Evolutionary conservation across 2,329 filamentous ascomycete species (phyloP), one percentile per base, ranked within the genome.

Genomic region (Fusarium praegraminearum): DNA sequence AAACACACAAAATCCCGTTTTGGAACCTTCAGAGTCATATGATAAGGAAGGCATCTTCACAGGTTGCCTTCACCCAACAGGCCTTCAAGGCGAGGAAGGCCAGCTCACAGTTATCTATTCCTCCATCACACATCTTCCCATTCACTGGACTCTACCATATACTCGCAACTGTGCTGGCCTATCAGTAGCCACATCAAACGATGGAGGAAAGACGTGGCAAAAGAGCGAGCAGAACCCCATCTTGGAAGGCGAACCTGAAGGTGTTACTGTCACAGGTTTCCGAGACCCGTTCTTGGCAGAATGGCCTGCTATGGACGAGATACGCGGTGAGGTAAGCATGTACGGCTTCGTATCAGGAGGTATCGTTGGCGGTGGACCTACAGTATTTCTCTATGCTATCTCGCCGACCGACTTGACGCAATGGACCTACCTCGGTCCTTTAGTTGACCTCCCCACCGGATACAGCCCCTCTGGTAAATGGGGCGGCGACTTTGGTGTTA

Each of bases 11-110:
- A 57, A 55, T 72, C 83, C 59, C 47, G 80, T 66, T 69, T 78
- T 59, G 24, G 78, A 78, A 16, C 81, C 80, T 0, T 70, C 57
- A 76, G 78, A 78, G 41, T 76, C 77, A 10, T 86, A 87, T 70
- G 83, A 87, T 59, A 78, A 82, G 3, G 77, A 86, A 15, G 85
- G 85, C 1, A 83, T 86, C 33, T 87, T 87, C 73, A 84, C 82
- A 7, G 85, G 85, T 5, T 84, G 83, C 38, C 79, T 80, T 6
- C 80, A 83, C 64, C 82, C 85, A 2, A 82, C 84, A 10, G 85
- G 85, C 15, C 73, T 84, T 0, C 68, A 80, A 6, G 84, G 83
- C 33, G 79, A 84, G 35, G 57, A 74, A 13, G 72, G 60, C 11
- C 72, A 76, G 26, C 66, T 81, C 15, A 78, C 73, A 12, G 68